A percentile compares a stretch with the other conserved stretches of the same genome.
These are phyloP conservation scores for Golovinomyces cichoracearum DNA, from an alignment of 2,329 filamentous ascomycete genomes.

Conservation along the genomic window DNA sequence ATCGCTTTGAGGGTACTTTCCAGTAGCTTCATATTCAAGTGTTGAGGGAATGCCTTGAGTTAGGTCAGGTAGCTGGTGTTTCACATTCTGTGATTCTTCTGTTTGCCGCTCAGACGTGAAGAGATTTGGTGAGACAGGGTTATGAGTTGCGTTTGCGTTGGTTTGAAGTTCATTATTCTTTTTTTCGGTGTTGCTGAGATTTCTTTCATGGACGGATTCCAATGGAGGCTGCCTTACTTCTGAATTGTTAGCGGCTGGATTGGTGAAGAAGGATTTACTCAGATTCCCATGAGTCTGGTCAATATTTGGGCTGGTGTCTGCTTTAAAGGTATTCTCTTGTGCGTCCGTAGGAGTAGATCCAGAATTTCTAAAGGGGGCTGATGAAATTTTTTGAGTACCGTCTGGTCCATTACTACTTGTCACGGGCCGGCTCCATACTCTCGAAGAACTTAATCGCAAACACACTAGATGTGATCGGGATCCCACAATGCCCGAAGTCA, in stretches of 20 bases:
- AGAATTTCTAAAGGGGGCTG: constrained; percentile 7
- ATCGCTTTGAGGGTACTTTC: constrained; percentile 13
- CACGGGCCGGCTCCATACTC: constrained; percentile 21
- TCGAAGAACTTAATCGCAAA: constrained; percentile 15
- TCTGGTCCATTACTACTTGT: constrained; percentile 17
- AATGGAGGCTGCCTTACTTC: constrained; percentile 6
- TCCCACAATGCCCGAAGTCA: constrained; percentile 8
- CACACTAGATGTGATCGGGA: constrained; percentile 10
- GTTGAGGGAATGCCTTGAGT: constrained; percentile 90
- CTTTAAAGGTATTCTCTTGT: neutral
- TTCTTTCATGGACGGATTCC: constrained; percentile 6
- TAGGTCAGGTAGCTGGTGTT: constrained; percentile 58
- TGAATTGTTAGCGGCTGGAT: constrained; percentile 4
- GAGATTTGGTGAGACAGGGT: constrained; percentile 15
- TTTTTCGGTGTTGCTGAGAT: constrained; percentile 4
- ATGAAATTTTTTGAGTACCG: constrained; percentile 10
- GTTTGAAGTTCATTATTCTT: constrained; percentile 8
- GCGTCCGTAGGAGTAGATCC: neutral
- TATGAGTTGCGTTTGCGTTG: constrained; percentile 16
- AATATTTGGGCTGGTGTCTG: neutral
- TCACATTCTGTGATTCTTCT: constrained; percentile 12
- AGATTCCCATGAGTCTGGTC: neutral
- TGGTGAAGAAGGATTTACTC: constrained; percentile 3
- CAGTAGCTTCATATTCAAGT: constrained; percentile 45
- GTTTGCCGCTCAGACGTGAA: constrained; percentile 18